These are phyloP conservation scores for Lentinus polychrous DNA, from an alignment of 1,284 basidiomycete genomes.

Conservation along the genomic window DNA sequence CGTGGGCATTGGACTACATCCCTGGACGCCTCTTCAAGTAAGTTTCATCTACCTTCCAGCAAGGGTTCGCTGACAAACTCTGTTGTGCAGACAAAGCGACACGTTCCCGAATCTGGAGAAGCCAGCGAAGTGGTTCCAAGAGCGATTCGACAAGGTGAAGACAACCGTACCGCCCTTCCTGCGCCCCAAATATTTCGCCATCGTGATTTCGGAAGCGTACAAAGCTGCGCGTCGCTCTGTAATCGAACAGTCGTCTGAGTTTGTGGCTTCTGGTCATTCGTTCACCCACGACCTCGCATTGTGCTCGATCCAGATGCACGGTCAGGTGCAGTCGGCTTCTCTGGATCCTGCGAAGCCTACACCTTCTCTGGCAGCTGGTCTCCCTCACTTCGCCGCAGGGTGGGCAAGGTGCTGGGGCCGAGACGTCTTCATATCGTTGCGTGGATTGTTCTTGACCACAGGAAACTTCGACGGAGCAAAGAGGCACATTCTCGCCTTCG, in stretches of 20 bases:
- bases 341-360: conserved; percentile 64
- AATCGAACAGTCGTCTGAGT: conserved; percentile 82
- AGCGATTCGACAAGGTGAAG: conserved; percentile 78
- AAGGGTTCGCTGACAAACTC: conserved; percentile 5
- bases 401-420: conserved; percentile 98
- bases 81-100: conserved; percentile 50
- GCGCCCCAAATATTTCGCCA: conserved; percentile 89
- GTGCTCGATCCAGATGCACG: conserved; percentile 88
- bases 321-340: conserved; percentile 82
- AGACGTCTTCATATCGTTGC: conserved; percentile 90
- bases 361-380: conserved; percentile 86
- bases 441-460: conserved; percentile 88
- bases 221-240: conserved; percentile 78
- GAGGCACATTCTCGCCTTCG: conserved; percentile 85
- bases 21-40: conserved; percentile 66
- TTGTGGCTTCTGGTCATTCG: conserved; percentile 76
- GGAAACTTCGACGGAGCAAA: conserved; percentile 84
- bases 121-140: conserved; percentile 78
- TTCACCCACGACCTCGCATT: conserved; percentile 88
- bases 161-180: conserved; percentile 73
- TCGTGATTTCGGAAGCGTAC: conserved; percentile 85
- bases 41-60: conserved; percentile 23
- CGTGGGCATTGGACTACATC: conserved; percentile 88
- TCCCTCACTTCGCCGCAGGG: conserved; percentile 85
- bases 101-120: conserved; percentile 61